Evolutionary conservation across 495 filamentous ascomycete species (phyloP).

Genomic region (Talaromyces thailandensis): DNA sequence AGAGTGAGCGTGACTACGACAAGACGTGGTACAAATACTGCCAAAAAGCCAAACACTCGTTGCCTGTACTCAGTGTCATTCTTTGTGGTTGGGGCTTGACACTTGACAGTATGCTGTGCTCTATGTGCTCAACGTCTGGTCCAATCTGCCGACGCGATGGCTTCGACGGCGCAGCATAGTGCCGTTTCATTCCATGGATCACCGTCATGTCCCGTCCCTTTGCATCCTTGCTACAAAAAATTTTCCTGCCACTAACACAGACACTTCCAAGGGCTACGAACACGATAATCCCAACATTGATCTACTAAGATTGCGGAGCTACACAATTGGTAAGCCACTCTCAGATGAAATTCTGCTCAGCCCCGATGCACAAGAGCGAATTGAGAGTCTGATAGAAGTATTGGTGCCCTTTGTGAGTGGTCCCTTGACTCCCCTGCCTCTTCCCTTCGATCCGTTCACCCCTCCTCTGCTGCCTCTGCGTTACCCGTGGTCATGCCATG

Average conservation of each 20-base stretch:
- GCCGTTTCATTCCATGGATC: conserved; percentile 38
- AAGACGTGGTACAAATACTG: background rate
- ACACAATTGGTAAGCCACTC: conserved; percentile 58
- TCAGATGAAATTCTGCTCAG: conserved; percentile 45
- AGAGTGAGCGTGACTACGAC: background rate
- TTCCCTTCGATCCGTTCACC: conserved; percentile 3
- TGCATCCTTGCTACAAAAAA: conserved; percentile 10
- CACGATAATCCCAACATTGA: conserved; percentile 65
- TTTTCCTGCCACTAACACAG: conserved; percentile 9
- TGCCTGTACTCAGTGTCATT: background rate
- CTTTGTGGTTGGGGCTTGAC: background rate
- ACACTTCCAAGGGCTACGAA: conserved; percentile 53
- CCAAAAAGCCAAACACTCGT: background rate
- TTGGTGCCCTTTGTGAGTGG: conserved; percentile 58
- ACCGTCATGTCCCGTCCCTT: conserved; percentile 16
- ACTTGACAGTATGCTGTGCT: background rate
- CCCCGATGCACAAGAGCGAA: conserved; percentile 41
- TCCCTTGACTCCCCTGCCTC: conserved; percentile 8
- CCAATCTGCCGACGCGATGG: conserved; percentile 4
- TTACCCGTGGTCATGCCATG: background rate
- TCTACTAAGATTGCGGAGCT: conserved; percentile 68
- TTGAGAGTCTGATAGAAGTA: conserved; percentile 43
- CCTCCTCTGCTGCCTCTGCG: background rate
- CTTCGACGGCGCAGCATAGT: conserved; percentile 19
- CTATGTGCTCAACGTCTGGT: background rate